phyloP scores from a whole-genome alignment of 2,329 filamentous ascomycete species.

The Teratosphaeria viscida region DNA sequence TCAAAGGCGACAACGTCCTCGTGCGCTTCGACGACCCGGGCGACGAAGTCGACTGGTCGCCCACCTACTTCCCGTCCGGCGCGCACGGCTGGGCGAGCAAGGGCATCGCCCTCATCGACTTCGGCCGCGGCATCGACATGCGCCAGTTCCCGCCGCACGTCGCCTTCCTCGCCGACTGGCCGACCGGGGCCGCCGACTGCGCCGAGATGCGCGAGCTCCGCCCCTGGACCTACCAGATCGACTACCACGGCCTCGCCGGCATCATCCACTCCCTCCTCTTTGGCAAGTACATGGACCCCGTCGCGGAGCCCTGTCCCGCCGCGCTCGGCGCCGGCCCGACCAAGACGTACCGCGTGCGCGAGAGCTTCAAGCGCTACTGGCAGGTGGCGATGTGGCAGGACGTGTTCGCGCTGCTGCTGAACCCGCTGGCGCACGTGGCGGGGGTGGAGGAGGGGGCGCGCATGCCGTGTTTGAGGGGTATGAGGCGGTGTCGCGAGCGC shows the following conservation, averaged over 20 bases:
- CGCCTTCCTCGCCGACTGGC: conserved; percentile 92
- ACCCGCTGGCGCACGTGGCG: conserved; percentile 57
- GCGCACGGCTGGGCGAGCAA: conserved; percentile 67
- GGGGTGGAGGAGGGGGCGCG: conserved; percentile 51
- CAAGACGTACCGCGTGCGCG: conserved; percentile 68
- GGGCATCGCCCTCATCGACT: conserved; percentile 83
- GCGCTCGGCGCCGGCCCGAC: conserved; percentile 47
- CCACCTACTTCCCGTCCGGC: conserved; percentile 64
- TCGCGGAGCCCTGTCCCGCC: conserved; percentile 36
- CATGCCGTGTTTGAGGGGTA: conserved; percentile 63
- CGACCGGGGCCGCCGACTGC: conserved; percentile 76
- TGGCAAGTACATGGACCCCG: conserved; percentile 85
- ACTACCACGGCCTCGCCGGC: conserved; percentile 87
- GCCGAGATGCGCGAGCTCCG: conserved; percentile 89
- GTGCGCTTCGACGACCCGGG: conserved; percentile 58
- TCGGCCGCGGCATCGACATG: conserved; percentile 92
- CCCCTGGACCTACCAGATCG: conserved; percentile 95
- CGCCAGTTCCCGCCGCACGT: conserved; percentile 65
- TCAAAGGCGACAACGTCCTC: conserved; percentile 93
- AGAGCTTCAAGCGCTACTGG: conserved; percentile 90
- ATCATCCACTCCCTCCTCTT: conserved; percentile 84
- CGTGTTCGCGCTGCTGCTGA: conserved; percentile 76
- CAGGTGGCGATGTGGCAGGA: conserved; percentile 82
- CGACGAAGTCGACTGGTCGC: conserved; percentile 39
- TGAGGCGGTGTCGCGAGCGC: conserved; percentile 57